These are phyloP conservation scores for Oidium heveae DNA, from an alignment of 2,329 filamentous ascomycete genomes.

Conservation along the genomic window DNA sequence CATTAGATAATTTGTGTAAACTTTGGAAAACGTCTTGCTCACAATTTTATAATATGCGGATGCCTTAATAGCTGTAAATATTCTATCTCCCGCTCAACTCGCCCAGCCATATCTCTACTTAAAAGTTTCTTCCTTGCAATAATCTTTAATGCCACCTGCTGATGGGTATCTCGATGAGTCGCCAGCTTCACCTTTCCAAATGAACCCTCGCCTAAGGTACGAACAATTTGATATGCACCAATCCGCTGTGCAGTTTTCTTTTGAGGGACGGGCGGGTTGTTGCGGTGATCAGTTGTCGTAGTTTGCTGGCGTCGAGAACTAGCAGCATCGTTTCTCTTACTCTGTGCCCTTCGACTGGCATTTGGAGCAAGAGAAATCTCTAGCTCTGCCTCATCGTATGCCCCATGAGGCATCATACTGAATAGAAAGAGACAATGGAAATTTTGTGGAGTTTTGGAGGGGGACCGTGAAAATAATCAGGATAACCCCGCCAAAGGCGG, in stretches of 20 bases:
- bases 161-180: slow-evolving; percentile 70
- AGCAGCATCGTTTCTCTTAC: slow-evolving; percentile 13
- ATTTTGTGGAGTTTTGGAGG: not conserved
- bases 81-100: slow-evolving; percentile 93
- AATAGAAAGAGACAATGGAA: not conserved
- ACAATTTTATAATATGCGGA: slow-evolving; percentile 98
- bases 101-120: slow-evolving; percentile 89
- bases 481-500: not conserved
- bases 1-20: slow-evolving; percentile 3
- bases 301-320: slow-evolving; percentile 8
- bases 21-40: slow-evolving; percentile 14
- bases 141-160: slow-evolving; percentile 94
- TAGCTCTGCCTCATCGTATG: slow-evolving; percentile 60
- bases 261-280: slow-evolving; percentile 9
- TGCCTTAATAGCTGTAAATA: slow-evolving; percentile 88
- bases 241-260: slow-evolving; percentile 56
- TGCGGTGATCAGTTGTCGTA: slow-evolving; percentile 6
- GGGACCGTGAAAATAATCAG: not conserved
- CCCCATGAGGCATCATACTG: slow-evolving; percentile 11
- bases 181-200: slow-evolving; percentile 98
- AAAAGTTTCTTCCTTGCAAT: slow-evolving; percentile 91
- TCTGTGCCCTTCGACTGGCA: slow-evolving; percentile 28
- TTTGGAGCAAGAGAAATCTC: slow-evolving; percentile 49
- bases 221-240: slow-evolving; percentile 74
- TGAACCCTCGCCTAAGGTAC: slow-evolving; percentile 82